Evolutionary conservation across 2,329 filamentous ascomycete genomes (phyloP).

Genomic region (Clonostachys rhizophaga): DNA sequence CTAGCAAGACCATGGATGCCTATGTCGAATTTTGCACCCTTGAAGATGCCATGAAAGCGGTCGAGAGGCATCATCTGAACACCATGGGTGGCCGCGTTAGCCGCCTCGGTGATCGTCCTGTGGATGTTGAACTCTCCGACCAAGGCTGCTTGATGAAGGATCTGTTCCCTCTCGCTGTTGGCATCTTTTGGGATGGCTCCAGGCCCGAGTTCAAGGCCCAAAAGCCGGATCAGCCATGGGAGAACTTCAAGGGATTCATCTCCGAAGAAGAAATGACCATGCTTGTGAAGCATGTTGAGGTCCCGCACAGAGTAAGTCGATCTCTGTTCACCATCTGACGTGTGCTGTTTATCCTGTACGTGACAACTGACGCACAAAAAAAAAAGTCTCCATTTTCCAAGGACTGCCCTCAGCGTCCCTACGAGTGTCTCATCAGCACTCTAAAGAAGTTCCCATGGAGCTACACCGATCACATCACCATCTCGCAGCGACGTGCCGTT

Average conservation of each 20-base stretch:
- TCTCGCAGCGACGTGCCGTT: constrained; percentile 49
- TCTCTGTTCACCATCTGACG: neutral
- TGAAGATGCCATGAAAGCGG: constrained; percentile 46
- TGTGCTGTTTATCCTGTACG: neutral
- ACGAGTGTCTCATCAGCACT: constrained; percentile 61
- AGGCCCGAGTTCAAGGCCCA: constrained; percentile 31
- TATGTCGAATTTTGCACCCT: constrained; percentile 53
- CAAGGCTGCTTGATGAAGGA: constrained; percentile 54
- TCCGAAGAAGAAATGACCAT: constrained; percentile 59
- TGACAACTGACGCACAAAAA: neutral
- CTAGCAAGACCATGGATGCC: constrained; percentile 57
- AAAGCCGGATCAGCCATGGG: constrained; percentile 34
- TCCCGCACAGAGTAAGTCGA: constrained; percentile 52
- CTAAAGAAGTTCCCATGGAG: constrained; percentile 61
- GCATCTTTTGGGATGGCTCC: constrained; percentile 48
- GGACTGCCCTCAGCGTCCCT: constrained; percentile 59
- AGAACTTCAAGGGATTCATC: constrained; percentile 56
- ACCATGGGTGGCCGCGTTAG: constrained; percentile 29
- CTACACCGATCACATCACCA: constrained; percentile 48
- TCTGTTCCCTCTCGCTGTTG: constrained; percentile 55
- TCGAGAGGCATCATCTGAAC: constrained; percentile 40
- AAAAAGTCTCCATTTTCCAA: constrained; percentile 52
- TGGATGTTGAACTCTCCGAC: constrained; percentile 52
- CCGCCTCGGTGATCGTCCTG: constrained; percentile 51
- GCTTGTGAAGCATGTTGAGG: constrained; percentile 59